Evolutionary conservation across 139 green algal species (phyloP).

Genomic region (Trebouxia sp.): DNA sequence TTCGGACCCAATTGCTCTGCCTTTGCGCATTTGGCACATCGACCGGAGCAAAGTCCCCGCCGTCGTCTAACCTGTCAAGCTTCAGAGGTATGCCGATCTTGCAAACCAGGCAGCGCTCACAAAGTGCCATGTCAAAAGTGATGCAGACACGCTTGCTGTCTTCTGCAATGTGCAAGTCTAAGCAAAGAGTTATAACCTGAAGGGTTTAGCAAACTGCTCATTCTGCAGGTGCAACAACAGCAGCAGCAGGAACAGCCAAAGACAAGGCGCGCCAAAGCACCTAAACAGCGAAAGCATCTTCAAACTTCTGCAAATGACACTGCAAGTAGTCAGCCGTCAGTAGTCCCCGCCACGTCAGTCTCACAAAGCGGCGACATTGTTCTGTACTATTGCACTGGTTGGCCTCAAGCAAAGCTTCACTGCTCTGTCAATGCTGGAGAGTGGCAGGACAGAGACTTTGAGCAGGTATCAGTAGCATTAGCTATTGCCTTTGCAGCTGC

Average conservation of each 20-base stretch:
- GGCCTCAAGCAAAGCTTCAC: constrained; percentile 52
- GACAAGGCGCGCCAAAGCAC: too few relatives aligned
- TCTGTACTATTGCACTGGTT: constrained; percentile 50
- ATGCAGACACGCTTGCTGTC: too few relatives aligned
- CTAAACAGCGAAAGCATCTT: too few relatives aligned
- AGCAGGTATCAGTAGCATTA: constrained; percentile 25
- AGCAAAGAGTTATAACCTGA: too few relatives aligned
- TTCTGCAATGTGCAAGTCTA: too few relatives aligned
- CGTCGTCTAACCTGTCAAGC: neutral
- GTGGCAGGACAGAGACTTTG: constrained; percentile 47
- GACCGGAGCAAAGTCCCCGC: neutral
- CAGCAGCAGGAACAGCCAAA: too few relatives aligned
- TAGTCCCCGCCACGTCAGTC: neutral
- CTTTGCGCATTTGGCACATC: neutral
- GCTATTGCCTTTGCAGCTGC: neutral
- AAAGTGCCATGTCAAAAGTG: too few relatives aligned
- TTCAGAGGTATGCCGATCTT: neutral
- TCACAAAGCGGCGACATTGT: neutral
- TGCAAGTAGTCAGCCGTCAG: too few relatives aligned
- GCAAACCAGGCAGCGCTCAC: too few relatives aligned
- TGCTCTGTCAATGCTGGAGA: constrained; percentile 43
- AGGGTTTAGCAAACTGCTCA: too few relatives aligned
- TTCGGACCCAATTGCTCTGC: neutral
- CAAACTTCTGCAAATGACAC: too few relatives aligned
- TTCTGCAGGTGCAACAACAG: neutral